Conservation (phyloP, 2,329 filamentous ascomycete genomes). For the Ophiosphaerella korrae region DNA sequence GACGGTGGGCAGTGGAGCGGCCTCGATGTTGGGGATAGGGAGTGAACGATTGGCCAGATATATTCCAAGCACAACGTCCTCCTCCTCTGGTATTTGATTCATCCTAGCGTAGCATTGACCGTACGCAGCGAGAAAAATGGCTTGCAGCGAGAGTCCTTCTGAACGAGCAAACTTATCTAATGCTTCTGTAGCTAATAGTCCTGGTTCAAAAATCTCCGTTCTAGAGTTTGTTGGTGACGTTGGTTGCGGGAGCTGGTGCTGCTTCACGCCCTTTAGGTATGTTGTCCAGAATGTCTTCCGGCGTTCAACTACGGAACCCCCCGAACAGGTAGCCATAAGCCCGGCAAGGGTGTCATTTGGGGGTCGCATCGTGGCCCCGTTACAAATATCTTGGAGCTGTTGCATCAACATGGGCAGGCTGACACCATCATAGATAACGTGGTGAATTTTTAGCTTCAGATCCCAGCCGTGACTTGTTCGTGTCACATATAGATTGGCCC, state of each 20-base stretch:
- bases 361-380: conserved; percentile 13
- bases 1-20: conserved; percentile 70
- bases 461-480: conserved; percentile 38
- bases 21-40: conserved; percentile 55
- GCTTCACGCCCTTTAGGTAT: conserved; percentile 47
- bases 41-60: conserved; percentile 80
- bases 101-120: conserved; percentile 57
- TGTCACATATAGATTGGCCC: conserved; percentile 45
- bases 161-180: conserved; percentile 54
- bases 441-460: conserved; percentile 68
- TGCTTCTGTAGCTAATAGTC: conserved; percentile 49
- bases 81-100: conserved; percentile 17
- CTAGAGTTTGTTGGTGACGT: conserved; percentile 34
- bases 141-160: conserved; percentile 69
- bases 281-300: conserved; percentile 57
- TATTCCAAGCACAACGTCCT: conserved; percentile 70
- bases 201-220: conserved; percentile 56
- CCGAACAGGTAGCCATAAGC: conserved; percentile 43
- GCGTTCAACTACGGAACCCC: conserved; percentile 7
- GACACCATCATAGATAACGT: conserved; percentile 86
- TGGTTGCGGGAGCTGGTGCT: conserved; percentile 19
- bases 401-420: conserved; percentile 70
- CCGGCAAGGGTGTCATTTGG: conserved; percentile 45
- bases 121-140: conserved; percentile 75
- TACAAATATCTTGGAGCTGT: conserved; percentile 55